Percentiles rank a stretch among this genome's conserved stretches.
Conservation (phyloP, 75 land plant genomes). For the Selaginella tamariscina region DNA sequence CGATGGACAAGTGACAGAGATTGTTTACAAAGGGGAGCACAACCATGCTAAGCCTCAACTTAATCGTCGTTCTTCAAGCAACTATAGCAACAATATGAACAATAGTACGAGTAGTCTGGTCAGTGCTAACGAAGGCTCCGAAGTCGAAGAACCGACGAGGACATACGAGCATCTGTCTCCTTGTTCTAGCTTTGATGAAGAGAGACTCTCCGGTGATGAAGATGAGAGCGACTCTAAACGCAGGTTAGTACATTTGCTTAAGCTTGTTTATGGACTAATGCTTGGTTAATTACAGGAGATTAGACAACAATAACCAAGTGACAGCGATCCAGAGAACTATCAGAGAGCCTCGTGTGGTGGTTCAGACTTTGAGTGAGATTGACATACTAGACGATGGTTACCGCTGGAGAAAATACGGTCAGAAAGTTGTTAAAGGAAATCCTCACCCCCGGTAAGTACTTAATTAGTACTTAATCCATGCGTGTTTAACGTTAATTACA, state of each 20-base stretch:
- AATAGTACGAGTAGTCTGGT: constrained; percentile 14
- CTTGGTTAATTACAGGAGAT: constrained; percentile 26
- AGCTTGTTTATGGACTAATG: background rate
- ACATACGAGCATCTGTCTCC: constrained; percentile 42
- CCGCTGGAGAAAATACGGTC: constrained; percentile 97
- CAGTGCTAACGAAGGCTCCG: constrained; percentile 21
- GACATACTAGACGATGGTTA: constrained; percentile 95
- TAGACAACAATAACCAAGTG: constrained; percentile 19
- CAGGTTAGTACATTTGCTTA: constrained; percentile 31
- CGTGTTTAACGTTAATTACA: constrained; percentile 20
- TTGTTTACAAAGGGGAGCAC: constrained; percentile 76
- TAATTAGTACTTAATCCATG: background rate
- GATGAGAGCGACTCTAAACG: constrained; percentile 58
- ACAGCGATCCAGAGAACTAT: constrained; percentile 34
- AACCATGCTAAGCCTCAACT: constrained; percentile 56
- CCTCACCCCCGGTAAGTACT: constrained; percentile 60
- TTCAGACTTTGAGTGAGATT: constrained; percentile 90
- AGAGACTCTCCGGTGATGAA: constrained; percentile 34
- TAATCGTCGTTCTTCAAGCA: constrained; percentile 28
- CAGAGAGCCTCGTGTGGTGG: constrained; percentile 79
- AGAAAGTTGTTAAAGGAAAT: constrained; percentile 97
- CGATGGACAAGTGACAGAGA: constrained; percentile 75
- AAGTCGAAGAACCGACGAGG: constrained; percentile 13
- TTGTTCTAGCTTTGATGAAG: constrained; percentile 45
- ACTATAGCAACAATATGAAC: constrained; percentile 12